Conservation (phyloP, 164 flowering plant genomes). For the Nymphaea thermarum region DNA sequence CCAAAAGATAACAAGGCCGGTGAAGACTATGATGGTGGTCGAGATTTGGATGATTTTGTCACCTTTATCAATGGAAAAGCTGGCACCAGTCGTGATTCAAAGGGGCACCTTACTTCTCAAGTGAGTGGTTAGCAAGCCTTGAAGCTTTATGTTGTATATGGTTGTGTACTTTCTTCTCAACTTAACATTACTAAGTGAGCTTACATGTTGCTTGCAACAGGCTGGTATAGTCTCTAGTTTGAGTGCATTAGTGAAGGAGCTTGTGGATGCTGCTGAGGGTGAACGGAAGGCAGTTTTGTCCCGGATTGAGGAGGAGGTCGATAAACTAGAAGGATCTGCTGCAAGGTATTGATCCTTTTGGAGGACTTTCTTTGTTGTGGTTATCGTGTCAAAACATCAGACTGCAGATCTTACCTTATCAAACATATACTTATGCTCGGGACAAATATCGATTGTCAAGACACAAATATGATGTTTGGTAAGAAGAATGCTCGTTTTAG, state of each 20-base stretch:
- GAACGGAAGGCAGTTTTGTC: conserved; percentile 58
- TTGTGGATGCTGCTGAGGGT: conserved; percentile 48
- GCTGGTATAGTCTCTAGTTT: conserved; percentile 65
- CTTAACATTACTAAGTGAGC: neutral
- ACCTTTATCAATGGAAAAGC: conserved; percentile 75
- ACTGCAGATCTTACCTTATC: too few species aligned
- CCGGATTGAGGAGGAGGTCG: conserved; percentile 62
- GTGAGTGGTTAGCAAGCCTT: conserved; percentile 21
- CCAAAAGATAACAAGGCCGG: conserved; percentile 91
- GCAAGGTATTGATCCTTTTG: conserved; percentile 35
- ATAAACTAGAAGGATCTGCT: conserved; percentile 56
- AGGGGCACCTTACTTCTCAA: conserved; percentile 75
- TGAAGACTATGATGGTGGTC: conserved; percentile 91
- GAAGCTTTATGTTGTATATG: neutral
- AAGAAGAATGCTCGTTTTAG: too few species aligned
- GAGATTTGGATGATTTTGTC: conserved; percentile 81
- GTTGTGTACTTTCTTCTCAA: neutral
- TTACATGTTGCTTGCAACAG: conserved; percentile 16
- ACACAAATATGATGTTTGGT: too few species aligned
- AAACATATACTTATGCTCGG: too few species aligned
- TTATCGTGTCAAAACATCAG: too few species aligned
- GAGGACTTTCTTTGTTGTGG: too few species aligned
- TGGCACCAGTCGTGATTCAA: conserved; percentile 81
- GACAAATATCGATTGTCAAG: too few species aligned
- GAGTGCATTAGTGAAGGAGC: conserved; percentile 70